Base-by-base conservation (phyloP, 2,329 filamentous ascomycete genomes). In the Penicillium sumatraense region DNA sequence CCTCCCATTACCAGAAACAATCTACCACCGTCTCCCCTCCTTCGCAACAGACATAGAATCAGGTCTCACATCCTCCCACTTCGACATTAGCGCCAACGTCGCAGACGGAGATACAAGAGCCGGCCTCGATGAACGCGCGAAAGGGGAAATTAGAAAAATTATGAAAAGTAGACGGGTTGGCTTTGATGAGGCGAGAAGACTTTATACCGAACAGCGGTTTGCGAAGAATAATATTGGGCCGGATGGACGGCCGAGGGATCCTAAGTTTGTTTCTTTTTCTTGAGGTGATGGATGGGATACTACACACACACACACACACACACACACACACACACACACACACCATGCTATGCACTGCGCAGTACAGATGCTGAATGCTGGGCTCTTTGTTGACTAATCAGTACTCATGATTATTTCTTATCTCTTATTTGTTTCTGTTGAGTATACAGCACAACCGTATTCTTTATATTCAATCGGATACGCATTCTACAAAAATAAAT, bases 221-320 rank as follows among this genome's bases (percentile, higher is more conserved):
- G 86, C 86, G 71, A 91, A 87, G 71, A 91, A 96, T 68, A 90
- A 90, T 49, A 97, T 99, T 71, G 91, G 88, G 1, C 83, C 89
- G 5, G 95, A 99, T 75, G 95, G 95, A 4, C 79, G 88, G 65
- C 95, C 95, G 59, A 84, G 87, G 71, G 93, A 98, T 79, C 92
- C 93, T 59, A 97, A 97, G 80, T 96, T 96, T 71, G 92, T 98
- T 56, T 96, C 90, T 71, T 98, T 98, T 76, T 90, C 88, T 56
- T 89, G 70, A 82, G 33, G 24, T 13, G 11, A 33, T 16, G n/a
- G 8, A n/a, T n/a, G n/a, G n/a, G n/a, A n/a, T n/a, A n/a, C n/a
- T n/a, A n/a, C n/a, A n/a, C n/a, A n/a, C n/a, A n/a, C n/a, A n/a
- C n/a, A n/a, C n/a, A n/a, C n/a, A n/a, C n/a, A n/a, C n/a, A n/a